These are phyloP conservation scores for Collybiopsis luxurians DNA, from an alignment of 768 basidiomycete species.

Conservation along the genomic window DNA sequence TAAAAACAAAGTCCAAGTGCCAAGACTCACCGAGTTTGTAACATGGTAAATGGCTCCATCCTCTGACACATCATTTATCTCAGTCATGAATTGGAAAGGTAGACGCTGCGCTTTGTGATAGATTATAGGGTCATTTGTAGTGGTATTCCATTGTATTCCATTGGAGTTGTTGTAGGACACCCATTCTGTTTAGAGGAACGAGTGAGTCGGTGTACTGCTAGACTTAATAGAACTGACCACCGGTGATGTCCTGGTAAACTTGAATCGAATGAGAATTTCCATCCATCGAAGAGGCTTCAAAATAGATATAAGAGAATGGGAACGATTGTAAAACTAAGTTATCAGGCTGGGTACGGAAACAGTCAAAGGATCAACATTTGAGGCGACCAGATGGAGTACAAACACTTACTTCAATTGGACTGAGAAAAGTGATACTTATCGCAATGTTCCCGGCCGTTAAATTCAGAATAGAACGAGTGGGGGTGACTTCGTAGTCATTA, in stretches of 20 bases:
- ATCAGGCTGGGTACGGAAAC: slow-evolving; percentile 2
- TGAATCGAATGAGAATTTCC: slow-evolving; percentile 21
- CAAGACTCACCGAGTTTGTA: background rate
- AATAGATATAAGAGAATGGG: slow-evolving; percentile 28
- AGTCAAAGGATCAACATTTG: background rate
- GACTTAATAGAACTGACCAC: slow-evolving; percentile 15
- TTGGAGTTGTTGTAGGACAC: slow-evolving; percentile 2
- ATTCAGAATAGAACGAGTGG: slow-evolving; percentile 33
- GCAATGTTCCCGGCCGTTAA: slow-evolving; percentile 49
- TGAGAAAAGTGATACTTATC: slow-evolving; percentile 51
- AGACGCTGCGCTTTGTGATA: slow-evolving; percentile 8
- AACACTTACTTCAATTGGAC: slow-evolving; percentile 22
- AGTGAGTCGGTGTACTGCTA: background rate
- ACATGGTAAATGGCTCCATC: slow-evolving; percentile 13
- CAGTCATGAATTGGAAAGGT: slow-evolving; percentile 5
- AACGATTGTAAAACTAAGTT: slow-evolving; percentile 25
- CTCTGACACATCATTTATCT: slow-evolving; percentile 10
- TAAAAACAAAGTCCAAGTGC: background rate
- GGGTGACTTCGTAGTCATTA: slow-evolving; percentile 11
- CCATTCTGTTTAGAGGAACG: slow-evolving; percentile 8
- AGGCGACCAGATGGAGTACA: background rate
- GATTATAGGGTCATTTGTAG: background rate
- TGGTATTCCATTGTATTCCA: slow-evolving; percentile 11
- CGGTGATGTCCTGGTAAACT: slow-evolving; percentile 26
- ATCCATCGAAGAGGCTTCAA: slow-evolving; percentile 22